Percentiles rank a stretch among this genome's conserved stretches.
phyloP scores from a whole-genome alignment of 2,329 filamentous ascomycete species.

The Parastagonospora nodorum region DNA sequence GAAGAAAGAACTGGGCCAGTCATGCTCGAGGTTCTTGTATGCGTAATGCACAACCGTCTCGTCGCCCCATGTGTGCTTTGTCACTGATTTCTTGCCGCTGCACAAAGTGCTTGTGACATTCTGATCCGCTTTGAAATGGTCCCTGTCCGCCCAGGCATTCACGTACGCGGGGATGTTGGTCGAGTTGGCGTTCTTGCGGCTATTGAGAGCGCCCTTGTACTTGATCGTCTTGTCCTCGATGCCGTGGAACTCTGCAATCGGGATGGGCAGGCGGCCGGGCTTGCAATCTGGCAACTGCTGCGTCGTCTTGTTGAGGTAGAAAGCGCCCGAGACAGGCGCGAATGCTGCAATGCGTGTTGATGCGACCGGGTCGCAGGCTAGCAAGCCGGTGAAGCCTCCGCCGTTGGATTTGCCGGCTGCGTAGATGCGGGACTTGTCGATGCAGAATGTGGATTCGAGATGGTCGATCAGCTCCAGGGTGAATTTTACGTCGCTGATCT shows the following conservation, averaged over 20 bases:
- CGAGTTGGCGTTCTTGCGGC: constrained; percentile 23
- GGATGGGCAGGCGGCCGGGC: constrained; percentile 35
- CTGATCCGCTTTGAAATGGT: constrained; percentile 32
- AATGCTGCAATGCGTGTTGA: constrained; percentile 56
- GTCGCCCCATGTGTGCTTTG: constrained; percentile 26
- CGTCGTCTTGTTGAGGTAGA: constrained; percentile 43
- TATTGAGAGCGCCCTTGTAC: constrained; percentile 45
- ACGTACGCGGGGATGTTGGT: constrained; percentile 36
- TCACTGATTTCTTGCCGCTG: constrained; percentile 33
- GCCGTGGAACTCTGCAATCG: constrained; percentile 54
- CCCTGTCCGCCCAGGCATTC: constrained; percentile 45
- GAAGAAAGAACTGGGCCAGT: constrained; percentile 46
- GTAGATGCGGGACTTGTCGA: constrained; percentile 53
- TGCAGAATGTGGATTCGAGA: constrained; percentile 50
- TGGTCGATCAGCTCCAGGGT: constrained; percentile 50
- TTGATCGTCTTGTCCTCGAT: constrained; percentile 48
- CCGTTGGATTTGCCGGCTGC: constrained; percentile 61
- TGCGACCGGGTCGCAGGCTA: constrained; percentile 54
- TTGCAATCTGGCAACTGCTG: constrained; percentile 33
- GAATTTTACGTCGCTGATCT: constrained; percentile 53
- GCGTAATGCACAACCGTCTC: constrained; percentile 48
- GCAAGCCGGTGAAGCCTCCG: constrained; percentile 55
- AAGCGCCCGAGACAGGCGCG: constrained; percentile 54
- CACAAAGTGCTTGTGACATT: constrained; percentile 39
- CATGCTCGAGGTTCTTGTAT: constrained; percentile 46